Evolutionary conservation across 163 green algal species (phyloP).

Genomic region (Chlamydomonas reinhardtii): DNA sequence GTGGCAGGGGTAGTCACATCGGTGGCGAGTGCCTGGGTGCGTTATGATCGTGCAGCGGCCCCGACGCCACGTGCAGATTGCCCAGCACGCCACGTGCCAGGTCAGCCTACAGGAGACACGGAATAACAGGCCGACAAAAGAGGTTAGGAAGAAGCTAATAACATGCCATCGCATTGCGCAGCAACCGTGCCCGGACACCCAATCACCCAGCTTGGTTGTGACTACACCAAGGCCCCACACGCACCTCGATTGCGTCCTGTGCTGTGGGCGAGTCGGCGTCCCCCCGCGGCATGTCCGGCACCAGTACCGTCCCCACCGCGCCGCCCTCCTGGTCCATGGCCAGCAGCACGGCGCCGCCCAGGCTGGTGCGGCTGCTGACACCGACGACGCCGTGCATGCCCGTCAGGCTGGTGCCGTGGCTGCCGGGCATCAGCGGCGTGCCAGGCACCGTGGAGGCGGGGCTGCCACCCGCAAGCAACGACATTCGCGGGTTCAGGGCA

Average conservation of each 20-base stretch:
- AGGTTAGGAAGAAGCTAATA: background rate
- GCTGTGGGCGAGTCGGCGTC: background rate
- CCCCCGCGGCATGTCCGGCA: background rate
- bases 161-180: background rate
- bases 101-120: background rate
- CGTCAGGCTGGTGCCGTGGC: background rate
- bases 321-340: background rate
- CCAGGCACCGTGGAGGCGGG: background rate
- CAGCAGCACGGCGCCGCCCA: background rate
- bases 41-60: no score
- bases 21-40: no score
- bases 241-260: background rate
- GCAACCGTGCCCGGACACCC: no score
- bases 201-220: no score
- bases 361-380: background rate
- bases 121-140: no score
- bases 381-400: background rate
- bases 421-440: background rate
- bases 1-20: no score
- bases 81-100: background rate
- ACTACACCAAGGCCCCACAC: no score
- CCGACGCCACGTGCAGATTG: background rate
- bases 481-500: no score
- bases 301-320: background rate
- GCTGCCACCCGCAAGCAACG: background rate